Evolutionary conservation across 805 yeast species (phyloP).

Genomic region (Saturnispora diversa): DNA sequence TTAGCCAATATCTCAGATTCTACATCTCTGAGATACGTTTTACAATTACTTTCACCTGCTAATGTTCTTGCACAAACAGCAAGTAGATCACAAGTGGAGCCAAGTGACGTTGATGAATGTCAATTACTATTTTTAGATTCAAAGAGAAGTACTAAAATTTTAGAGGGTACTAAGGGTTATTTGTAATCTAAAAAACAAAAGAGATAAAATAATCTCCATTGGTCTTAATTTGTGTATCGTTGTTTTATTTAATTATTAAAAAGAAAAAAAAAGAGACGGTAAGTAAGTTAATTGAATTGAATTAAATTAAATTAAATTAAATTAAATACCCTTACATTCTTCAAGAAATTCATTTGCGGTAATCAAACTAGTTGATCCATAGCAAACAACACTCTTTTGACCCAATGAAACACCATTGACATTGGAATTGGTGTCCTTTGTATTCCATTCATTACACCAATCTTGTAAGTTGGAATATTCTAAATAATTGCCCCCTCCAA

Average conservation of each 20-base stretch:
- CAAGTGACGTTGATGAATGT: slow-evolving; percentile 84
- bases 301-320: not conserved
- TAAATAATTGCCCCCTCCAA: slow-evolving; percentile 93
- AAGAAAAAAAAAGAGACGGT: not conserved
- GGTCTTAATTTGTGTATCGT: not conserved
- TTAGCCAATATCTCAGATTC: slow-evolving; percentile 85
- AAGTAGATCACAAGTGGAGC: slow-evolving; percentile 55
- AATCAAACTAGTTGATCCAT: slow-evolving; percentile 77
- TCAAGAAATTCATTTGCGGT: slow-evolving; percentile 62
- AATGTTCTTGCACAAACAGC: slow-evolving; percentile 71
- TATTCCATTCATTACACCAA: slow-evolving; percentile 43
- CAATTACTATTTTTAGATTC: slow-evolving; percentile 84
- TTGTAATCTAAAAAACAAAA: slow-evolving; percentile 14
- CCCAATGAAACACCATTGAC: slow-evolving; percentile 14
- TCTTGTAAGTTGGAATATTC: slow-evolving; percentile 93
- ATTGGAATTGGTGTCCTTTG: slow-evolving; percentile 14
- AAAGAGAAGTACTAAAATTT: slow-evolving; percentile 77
- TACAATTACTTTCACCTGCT: slow-evolving; percentile 85
- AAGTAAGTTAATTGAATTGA: not conserved
- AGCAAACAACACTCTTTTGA: slow-evolving; percentile 50
- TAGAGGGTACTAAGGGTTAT: slow-evolving; percentile 44
- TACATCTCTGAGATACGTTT: slow-evolving; percentile 85
- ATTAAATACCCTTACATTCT: slow-evolving; percentile 51
- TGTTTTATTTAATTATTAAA: not conserved
- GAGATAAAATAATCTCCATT: not conserved